Evolutionary conservation across 2,329 filamentous ascomycete genomes (phyloP), one percentile per base, ranked within the genome.

Genomic region (Pleurostoma richardsiae): DNA sequence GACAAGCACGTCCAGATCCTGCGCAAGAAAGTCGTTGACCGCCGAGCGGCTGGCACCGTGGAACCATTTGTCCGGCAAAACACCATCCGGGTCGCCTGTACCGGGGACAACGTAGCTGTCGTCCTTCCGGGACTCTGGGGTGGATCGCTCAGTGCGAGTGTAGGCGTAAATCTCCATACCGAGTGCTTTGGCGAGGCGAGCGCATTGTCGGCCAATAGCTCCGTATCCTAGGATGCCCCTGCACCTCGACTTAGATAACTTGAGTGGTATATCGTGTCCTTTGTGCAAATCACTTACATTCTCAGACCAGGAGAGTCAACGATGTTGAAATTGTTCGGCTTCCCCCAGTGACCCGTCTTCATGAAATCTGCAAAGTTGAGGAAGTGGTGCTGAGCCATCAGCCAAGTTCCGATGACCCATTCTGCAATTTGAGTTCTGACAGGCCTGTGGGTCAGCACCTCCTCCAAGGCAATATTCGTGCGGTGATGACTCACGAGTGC

Each of bases 111-210:
- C 77, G 63, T 82, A 88, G 11, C 79, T 79, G 3, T 60, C 59
- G 56, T 86, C 79, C 33, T 61, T 66, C 43, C 74, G 75, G 6
- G 77, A 80, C 48, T 80, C 80, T 0, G 76, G 70, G 0, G 83
- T 86, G 6, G 70, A 62, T n/a, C 85, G 82, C 1, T 85, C 78
- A 29, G 79, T 80, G 0, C 86, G 82, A 0, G 87, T 92, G 68
- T 86, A 90, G 1, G 87, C 88, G 59, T 90, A 73, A 1, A 92
- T 79, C 29, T 81, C 73, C 76, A 88, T 84, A 19, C 87, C 88
- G 56, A 89, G 64, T 3, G 84, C 83, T 10, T 72, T 72, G 8
- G 78, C 78, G 3, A 88, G 73, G 6, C 74, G 71, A 3, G 76
- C 77, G 4, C 67, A 68, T 48, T 80, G 76, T 1, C 77, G 68